A percentile compares a stretch with the other conserved stretches of the same genome.
phyloP scores from a whole-genome alignment of 495 filamentous ascomycete species.

The Cryomyces minteri region DNA sequence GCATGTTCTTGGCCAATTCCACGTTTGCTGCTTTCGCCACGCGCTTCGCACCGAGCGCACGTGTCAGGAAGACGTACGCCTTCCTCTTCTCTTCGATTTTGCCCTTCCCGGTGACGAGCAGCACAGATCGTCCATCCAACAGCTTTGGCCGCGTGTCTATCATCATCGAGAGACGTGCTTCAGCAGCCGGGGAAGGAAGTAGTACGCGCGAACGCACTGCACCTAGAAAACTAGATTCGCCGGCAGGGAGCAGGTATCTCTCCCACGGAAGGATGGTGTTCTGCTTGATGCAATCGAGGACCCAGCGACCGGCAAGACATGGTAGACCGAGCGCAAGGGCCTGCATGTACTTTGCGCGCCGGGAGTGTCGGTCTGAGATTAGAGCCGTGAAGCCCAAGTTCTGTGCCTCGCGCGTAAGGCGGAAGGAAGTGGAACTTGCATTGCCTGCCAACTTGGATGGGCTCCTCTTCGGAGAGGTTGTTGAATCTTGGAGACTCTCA shows the following conservation, averaged over 20 bases:
- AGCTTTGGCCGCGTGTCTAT: constrained; percentile 26
- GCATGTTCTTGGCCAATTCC: constrained; percentile 36
- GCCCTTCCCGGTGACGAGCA: constrained; percentile 55
- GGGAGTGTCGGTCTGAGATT: constrained; percentile 71
- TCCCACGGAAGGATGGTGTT: constrained; percentile 49
- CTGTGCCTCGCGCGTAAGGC: constrained; percentile 29
- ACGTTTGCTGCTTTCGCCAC: constrained; percentile 46
- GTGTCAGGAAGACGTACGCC: constrained; percentile 54
- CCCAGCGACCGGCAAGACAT: constrained; percentile 64
- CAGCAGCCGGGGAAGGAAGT: constrained; percentile 33
- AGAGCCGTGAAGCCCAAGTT: constrained; percentile 61
- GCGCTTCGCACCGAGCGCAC: constrained; percentile 51
- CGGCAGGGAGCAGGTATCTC: constrained; percentile 71
- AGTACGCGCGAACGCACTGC: constrained; percentile 60
- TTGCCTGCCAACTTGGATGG: constrained; percentile 8
- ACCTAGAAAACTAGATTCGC: constrained; percentile 60
- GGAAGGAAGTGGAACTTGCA: constrained; percentile 14
- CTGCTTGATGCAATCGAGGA: constrained; percentile 48
- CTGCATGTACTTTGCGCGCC: constrained; percentile 89
- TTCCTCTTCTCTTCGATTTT: constrained; percentile 38
- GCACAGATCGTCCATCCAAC: constrained; percentile 44
- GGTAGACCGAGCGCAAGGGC: constrained; percentile 82
- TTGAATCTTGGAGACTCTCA: constrained; percentile 10
- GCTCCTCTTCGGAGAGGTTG: neutral
- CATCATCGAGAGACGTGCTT: constrained; percentile 17